These are phyloP conservation scores for Macroventuria anomochaeta DNA, from an alignment of 2,329 filamentous ascomycete genomes.

Conservation along the genomic window DNA sequence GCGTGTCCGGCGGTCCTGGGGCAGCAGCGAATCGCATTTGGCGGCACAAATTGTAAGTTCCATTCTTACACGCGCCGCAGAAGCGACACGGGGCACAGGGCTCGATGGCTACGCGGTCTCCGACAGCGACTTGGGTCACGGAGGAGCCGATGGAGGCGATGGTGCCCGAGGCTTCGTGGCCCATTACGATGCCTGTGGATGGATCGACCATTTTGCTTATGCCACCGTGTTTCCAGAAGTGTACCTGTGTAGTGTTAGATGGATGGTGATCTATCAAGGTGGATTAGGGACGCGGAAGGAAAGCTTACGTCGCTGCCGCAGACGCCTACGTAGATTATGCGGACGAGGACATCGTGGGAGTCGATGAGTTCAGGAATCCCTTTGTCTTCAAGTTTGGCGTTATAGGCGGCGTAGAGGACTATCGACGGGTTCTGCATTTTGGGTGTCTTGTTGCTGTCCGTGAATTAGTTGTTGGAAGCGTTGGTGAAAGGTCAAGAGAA, in stretches of 20 bases:
- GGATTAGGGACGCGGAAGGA: not conserved
- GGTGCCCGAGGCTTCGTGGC: conserved; percentile 87
- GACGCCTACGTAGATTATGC: conserved; percentile 55
- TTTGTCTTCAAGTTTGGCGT: conserved; percentile 49
- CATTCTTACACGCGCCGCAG: conserved; percentile 86
- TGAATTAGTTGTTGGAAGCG: not conserved
- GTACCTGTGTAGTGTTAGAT: conserved; percentile 58
- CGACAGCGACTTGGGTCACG: conserved; percentile 75
- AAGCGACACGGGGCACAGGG: conserved; percentile 87
- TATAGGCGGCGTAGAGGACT: conserved; percentile 50
- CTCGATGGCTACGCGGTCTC: conserved; percentile 91
- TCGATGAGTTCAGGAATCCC: conserved; percentile 47
- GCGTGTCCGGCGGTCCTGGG: conserved; percentile 70
- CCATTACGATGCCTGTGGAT: conserved; percentile 81
- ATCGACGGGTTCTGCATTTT: conserved; percentile 51
- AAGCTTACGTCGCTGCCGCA: conserved; percentile 48
- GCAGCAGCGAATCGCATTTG: conserved; percentile 85
- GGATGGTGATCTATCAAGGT: no score
- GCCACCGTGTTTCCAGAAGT: conserved; percentile 94
- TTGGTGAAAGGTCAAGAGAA: not conserved
- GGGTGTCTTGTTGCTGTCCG: not conserved
- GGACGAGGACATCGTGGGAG: conserved; percentile 52
- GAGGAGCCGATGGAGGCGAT: conserved; percentile 79
- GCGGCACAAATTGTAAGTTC: conserved; percentile 91
- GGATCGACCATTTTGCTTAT: conserved; percentile 86